Conservation (phyloP, 331 rosid genomes). For the Malus hybrid region DNA sequence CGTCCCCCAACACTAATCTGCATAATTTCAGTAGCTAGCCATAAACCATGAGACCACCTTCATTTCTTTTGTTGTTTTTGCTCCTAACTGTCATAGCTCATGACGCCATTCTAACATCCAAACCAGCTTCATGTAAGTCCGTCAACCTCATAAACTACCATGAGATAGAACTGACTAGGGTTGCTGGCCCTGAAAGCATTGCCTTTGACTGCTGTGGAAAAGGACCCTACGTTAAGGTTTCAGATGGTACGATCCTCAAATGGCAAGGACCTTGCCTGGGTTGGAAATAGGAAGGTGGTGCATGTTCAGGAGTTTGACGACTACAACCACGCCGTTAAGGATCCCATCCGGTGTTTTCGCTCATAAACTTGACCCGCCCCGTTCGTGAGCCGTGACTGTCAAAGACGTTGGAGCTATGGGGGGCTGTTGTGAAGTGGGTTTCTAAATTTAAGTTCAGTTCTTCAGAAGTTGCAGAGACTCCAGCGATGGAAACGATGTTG, state of each 20-base stretch:
- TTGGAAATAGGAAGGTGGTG: conserved; percentile 18
- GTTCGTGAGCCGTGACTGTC: too few species aligned
- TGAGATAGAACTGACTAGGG: conserved; percentile 21
- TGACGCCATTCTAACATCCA: background rate
- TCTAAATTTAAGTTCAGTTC: too few species aligned
- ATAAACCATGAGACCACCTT: background rate
- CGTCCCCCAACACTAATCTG: conserved; percentile 15
- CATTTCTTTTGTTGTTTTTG: background rate
- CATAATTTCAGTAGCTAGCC: background rate
- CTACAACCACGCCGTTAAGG: too few species aligned
- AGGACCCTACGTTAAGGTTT: conserved; percentile 50
- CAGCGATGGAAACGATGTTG: too few species aligned
- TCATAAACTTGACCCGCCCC: too few species aligned
- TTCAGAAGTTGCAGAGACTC: too few species aligned
- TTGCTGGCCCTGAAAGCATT: conserved; percentile 46
- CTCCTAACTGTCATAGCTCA: background rate
- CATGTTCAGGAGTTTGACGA: too few species aligned
- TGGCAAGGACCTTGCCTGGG: conserved; percentile 25
- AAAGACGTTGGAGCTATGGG: too few species aligned
- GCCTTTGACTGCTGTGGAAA: conserved; percentile 55
- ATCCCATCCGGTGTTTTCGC: too few species aligned
- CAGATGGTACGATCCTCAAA: conserved; percentile 56
- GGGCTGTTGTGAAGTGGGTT: too few species aligned
- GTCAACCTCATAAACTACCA: conserved; percentile 12
- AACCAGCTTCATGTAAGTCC: background rate